Base-by-base conservation (phyloP, 495 filamentous ascomycete genomes). In the Penicillium cataractarum region DNA sequence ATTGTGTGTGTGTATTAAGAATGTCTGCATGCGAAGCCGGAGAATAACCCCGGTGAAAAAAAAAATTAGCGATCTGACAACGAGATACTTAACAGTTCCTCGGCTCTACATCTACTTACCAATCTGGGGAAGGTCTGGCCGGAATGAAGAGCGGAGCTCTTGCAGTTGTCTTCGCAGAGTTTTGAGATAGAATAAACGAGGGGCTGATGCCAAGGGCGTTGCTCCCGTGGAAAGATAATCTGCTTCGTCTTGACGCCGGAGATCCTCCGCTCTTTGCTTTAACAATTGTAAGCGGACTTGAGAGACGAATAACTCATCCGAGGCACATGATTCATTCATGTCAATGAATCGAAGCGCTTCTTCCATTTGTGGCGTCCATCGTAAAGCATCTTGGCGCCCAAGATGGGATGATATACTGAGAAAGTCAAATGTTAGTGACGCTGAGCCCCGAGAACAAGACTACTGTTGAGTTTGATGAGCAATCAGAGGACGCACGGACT, bases 351-450 rank as follows among this genome's bases (percentile, higher is more conserved):
- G 63, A 55, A 73, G 61, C 5, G 68, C 71, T 7, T 71, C 64
- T 61, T 70, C 71, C 66, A 73, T 75, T 60, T 70, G 71, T 3
- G 65, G 62, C 13, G 66, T 69, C 71, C 71, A 73, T 63, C 68
- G 55, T 46, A 73, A 21, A 50, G 71, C 59, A 44, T 68, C 72
- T 61, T 64, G 61, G 21, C 72, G 68, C 6, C 67, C 64, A 35
- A 73, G 59, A 21, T 68, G 64, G 7, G 73, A 75, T 6, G 71
- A 71, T 24, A 75, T 63, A 69, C 72, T 75, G 58, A 9, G 21
- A 37, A 5, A 62, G 31, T 19, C 33, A 49, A 26, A 54, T 19
- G 53, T 69, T 37, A 70, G 66, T 58, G 15, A 31, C 29, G 29
- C 29, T 31, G 29, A 31, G 29, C 29, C 29, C 29, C 29, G 29